Evolutionary conservation across 176 grass and related monocot species (phyloP), one percentile per base, ranked within the genome.

Genomic region (Tuctoria greenei): DNA sequence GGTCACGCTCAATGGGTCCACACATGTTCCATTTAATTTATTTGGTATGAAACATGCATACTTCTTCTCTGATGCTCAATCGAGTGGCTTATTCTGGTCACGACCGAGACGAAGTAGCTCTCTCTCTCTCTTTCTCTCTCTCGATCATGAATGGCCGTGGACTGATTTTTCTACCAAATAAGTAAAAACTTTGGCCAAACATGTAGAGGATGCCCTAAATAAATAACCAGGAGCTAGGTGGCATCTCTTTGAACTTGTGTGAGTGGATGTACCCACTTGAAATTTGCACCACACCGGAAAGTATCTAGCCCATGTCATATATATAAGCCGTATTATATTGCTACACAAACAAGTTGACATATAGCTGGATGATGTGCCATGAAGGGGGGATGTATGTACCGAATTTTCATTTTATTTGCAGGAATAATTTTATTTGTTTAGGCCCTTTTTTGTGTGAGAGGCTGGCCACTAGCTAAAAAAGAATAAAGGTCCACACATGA

Each of bases 391-490:
- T 10, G 4, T 17, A n/a, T n/a, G n/a, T n/a, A n/a, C n/a, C n/a
- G n/a, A n/a, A n/a, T n/a, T n/a, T n/a, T n/a, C n/a, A n/a, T n/a
- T n/a, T n/a, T n/a, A n/a, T n/a, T n/a, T n/a, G n/a, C n/a, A n/a
- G n/a, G n/a, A n/a, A n/a, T n/a, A n/a, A n/a, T n/a, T n/a, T n/a
- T n/a, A n/a, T n/a, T n/a, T n/a, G n/a, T n/a, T n/a, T n/a, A n/a
- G n/a, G n/a, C n/a, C 24, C 52, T 27, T 70, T 80, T 80, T 26
- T 70, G 66, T 80, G 39, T 37, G n/a, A n/a, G n/a, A n/a, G n/a
- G n/a, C n/a, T n/a, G n/a, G n/a, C n/a, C n/a, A n/a, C n/a, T n/a
- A n/a, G n/a, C n/a, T n/a, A n/a, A n/a, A n/a, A n/a, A n/a, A n/a
- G n/a, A n/a, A n/a, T n/a, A n/a, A n/a, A n/a, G n/a, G n/a, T n/a